Conservation (phyloP, 2,329 filamentous ascomycete genomes). For the Xenoacremonium recifei region DNA sequence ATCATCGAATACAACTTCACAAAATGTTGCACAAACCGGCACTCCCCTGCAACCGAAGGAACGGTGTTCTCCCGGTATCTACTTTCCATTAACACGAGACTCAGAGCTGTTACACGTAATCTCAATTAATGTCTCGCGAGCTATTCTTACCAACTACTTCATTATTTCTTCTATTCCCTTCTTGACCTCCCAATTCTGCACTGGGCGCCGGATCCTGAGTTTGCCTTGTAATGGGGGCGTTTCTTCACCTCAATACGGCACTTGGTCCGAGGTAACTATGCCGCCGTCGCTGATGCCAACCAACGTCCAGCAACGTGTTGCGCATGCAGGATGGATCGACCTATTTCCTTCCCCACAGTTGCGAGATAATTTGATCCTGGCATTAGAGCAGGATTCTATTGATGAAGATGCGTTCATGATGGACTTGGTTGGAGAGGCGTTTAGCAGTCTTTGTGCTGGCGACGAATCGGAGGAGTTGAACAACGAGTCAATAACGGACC, state of each 20-base stretch:
- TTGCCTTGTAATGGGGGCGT: slow-evolving; percentile 1
- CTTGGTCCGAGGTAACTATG: no score
- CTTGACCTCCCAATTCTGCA: slow-evolving; percentile 6
- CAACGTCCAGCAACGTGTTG: slow-evolving; percentile 10
- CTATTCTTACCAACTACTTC: slow-evolving; percentile 19
- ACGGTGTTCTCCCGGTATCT: not conserved
- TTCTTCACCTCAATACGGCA: slow-evolving; percentile 1
- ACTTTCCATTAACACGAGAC: slow-evolving; percentile 17
- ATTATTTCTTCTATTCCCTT: slow-evolving; percentile 13
- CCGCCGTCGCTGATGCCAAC: slow-evolving; percentile 14
- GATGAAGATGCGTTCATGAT: slow-evolving; percentile 14
- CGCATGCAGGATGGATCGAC: slow-evolving; percentile 17
- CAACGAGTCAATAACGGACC: not conserved
- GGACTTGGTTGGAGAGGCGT: slow-evolving; percentile 13
- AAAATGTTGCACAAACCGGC: not conserved
- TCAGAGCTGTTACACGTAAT: slow-evolving; percentile 18
- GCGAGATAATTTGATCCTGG: slow-evolving; percentile 18
- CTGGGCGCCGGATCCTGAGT: slow-evolving; percentile 3
- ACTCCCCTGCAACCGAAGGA: not conserved
- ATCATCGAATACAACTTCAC: not conserved
- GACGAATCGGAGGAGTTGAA: not conserved
- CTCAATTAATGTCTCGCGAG: slow-evolving; percentile 18
- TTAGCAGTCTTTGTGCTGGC: slow-evolving; percentile 3
- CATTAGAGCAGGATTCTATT: slow-evolving; percentile 6
- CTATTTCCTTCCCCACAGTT: slow-evolving; percentile 16